Evolutionary conservation across 345 rosid species (phyloP).

Genomic region (Mangifera indica): DNA sequence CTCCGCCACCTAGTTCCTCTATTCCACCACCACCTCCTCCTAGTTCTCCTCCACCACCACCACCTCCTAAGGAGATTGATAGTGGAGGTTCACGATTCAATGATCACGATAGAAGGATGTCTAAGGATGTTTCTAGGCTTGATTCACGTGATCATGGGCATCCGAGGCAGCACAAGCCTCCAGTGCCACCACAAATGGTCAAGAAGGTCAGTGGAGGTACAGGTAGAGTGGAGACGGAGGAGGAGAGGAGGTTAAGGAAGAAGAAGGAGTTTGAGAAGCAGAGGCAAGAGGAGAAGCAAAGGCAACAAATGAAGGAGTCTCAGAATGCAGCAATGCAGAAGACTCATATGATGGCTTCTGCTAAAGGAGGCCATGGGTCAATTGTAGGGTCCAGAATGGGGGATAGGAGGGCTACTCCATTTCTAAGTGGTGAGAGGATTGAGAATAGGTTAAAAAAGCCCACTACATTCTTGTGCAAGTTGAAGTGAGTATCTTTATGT

Average conservation of each 20-base stretch:
- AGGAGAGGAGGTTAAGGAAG: slow-evolving; percentile 88
- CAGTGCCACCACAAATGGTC: slow-evolving; percentile 18
- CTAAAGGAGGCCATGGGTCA: slow-evolving; percentile 74
- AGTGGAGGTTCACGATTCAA: slow-evolving; percentile 21
- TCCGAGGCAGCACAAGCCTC: slow-evolving; percentile 46
- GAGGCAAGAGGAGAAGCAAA: slow-evolving; percentile 68
- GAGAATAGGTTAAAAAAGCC: slow-evolving; percentile 98
- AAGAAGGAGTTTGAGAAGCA: slow-evolving; percentile 88
- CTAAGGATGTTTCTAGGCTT: slow-evolving; percentile 38
- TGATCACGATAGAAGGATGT: slow-evolving; percentile 40
- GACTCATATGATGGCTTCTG: slow-evolving; percentile 50
- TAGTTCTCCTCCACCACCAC: slow-evolving; percentile 83
- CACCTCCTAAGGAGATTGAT: slow-evolving; percentile 52
- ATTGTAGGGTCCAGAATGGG: slow-evolving; percentile 70
- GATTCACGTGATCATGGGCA: slow-evolving; percentile 40
- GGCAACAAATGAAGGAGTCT: slow-evolving; percentile 63
- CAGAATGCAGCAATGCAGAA: slow-evolving; percentile 52
- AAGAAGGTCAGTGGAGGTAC: slow-evolving; percentile 48
- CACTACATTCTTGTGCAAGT: slow-evolving; percentile 93
- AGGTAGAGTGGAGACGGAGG: slow-evolving; percentile 80
- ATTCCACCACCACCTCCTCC: slow-evolving; percentile 87
- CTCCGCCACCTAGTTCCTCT: slow-evolving; percentile 52
- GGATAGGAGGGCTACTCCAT: slow-evolving; percentile 71
- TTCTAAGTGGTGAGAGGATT: slow-evolving; percentile 68
- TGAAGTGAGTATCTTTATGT: slow-evolving; percentile 67